Percentiles rank a stretch among this genome's conserved stretches.
Conservation (phyloP, 495 filamentous ascomycete genomes). For the Ramalina peruviana region DNA sequence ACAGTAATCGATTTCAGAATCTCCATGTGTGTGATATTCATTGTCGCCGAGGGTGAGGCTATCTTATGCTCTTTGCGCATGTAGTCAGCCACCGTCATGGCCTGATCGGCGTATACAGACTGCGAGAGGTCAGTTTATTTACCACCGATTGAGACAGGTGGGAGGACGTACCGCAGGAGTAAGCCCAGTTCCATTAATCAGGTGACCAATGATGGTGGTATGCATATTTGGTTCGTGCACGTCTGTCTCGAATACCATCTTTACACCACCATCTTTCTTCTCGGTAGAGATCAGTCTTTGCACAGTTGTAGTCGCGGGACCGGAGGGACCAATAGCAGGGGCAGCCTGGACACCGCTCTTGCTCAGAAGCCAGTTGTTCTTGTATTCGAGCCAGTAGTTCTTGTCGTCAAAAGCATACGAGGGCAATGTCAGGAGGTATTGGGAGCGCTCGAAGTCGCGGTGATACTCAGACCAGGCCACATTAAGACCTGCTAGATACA, state of each 20-base stretch:
- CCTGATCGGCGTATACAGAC: constrained; percentile 65
- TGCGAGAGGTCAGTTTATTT: constrained; percentile 16
- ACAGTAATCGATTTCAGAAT: constrained; percentile 19
- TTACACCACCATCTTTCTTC: constrained; percentile 37
- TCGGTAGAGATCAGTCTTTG: constrained; percentile 42
- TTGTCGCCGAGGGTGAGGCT: constrained; percentile 34
- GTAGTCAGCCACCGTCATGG: constrained; percentile 58
- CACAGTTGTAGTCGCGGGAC: constrained; percentile 19
- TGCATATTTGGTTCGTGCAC: constrained; percentile 45
- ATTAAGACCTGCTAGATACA: constrained; percentile 52
- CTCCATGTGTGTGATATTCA: constrained; percentile 49
- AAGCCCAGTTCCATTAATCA: constrained; percentile 50
- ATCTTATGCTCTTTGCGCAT: constrained; percentile 44
- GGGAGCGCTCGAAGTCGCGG: constrained; percentile 46
- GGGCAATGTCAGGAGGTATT: constrained; percentile 53
- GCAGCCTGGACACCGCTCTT: constrained; percentile 40
- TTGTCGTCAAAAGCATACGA: constrained; percentile 67
- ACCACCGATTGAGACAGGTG: constrained; percentile 21
- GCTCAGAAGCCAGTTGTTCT: constrained; percentile 40
- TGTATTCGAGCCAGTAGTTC: constrained; percentile 73
- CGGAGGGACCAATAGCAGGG: constrained; percentile 30
- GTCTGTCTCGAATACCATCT: constrained; percentile 53
- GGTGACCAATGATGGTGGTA: constrained; percentile 51
- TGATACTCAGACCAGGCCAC: constrained; percentile 72
- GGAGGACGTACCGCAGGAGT: constrained; percentile 34